These are phyloP conservation scores for Penicillium ucsense DNA, from an alignment of 495 filamentous ascomycete genomes.

Conservation along the genomic window DNA sequence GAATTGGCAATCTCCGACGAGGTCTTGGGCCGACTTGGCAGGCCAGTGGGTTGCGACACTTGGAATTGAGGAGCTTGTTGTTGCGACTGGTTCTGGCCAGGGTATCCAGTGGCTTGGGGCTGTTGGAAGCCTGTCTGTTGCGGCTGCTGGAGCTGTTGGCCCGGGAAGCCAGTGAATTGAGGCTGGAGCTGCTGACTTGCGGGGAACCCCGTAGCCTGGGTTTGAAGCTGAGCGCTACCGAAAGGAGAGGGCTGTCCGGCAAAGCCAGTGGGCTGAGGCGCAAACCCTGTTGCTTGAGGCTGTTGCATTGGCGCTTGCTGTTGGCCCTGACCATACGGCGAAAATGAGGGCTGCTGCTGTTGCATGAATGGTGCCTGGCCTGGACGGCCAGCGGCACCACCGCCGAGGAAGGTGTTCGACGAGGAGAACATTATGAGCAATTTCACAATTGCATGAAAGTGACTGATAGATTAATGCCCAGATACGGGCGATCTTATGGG, in stretches of 20 bases:
- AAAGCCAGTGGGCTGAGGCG: slow-evolving; percentile 43
- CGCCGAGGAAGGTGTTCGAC: slow-evolving; percentile 74
- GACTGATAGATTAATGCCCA: slow-evolving; percentile 9
- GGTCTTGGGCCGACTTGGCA: slow-evolving; percentile 46
- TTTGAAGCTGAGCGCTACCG: slow-evolving; percentile 32
- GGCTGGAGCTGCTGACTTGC: slow-evolving; percentile 49
- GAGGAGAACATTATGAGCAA: slow-evolving; percentile 69
- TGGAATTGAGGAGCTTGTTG: slow-evolving; percentile 36
- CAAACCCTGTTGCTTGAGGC: slow-evolving; percentile 46
- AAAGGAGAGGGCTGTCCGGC: slow-evolving; percentile 29
- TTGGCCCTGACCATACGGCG: slow-evolving; percentile 39
- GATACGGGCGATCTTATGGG: slow-evolving; percentile 12
- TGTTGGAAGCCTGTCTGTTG: slow-evolving; percentile 17
- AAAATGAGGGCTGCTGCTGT: slow-evolving; percentile 36
- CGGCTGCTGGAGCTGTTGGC: slow-evolving; percentile 30
- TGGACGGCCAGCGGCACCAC: slow-evolving; percentile 63
- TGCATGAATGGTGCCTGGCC: slow-evolving; percentile 47
- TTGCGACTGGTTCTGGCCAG: slow-evolving; percentile 26
- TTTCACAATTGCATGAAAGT: slow-evolving; percentile 20
- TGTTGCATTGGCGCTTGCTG: slow-evolving; percentile 42
- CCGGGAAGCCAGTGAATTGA: slow-evolving; percentile 48
- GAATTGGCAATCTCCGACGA: slow-evolving; percentile 81
- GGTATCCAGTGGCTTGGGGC: slow-evolving; percentile 33
- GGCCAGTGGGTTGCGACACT: slow-evolving; percentile 30
- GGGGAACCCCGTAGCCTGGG: slow-evolving; percentile 50